Percentiles rank a stretch among this genome's conserved stretches.
phyloP scores from a whole-genome alignment of 306 rosid genomes.

The Ziziphus jujuba region DNA sequence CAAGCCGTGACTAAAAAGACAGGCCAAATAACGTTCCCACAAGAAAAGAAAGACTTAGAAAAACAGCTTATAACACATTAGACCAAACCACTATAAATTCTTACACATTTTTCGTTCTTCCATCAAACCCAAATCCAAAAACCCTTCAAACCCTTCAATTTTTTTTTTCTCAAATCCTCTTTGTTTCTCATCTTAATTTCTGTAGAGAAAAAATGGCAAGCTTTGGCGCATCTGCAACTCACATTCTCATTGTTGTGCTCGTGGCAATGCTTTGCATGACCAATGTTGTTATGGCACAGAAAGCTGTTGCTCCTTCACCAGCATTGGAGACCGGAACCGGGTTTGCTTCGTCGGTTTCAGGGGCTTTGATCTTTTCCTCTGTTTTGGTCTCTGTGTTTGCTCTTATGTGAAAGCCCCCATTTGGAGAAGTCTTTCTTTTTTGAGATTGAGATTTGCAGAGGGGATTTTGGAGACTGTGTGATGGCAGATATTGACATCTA shows the following conservation, averaged over 20 bases:
- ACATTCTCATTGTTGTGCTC: conserved; percentile 28
- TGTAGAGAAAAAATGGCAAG: conserved; percentile 35
- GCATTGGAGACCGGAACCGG: conserved; percentile 53
- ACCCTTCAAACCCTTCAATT: not conserved
- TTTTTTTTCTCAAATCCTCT: not conserved
- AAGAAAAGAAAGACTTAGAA: not conserved
- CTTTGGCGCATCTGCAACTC: conserved; percentile 17
- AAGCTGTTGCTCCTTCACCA: conserved; percentile 44
- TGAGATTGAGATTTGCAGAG: conserved; percentile 11
- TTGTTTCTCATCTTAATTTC: not conserved
- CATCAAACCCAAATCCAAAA: not conserved
- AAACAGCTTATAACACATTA: not conserved
- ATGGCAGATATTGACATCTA: too few relatives aligned
- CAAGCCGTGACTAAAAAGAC: conserved; percentile 16
- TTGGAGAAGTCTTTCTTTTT: conserved; percentile 3
- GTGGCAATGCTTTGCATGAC: conserved; percentile 29
- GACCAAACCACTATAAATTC: conserved; percentile 38
- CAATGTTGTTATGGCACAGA: conserved; percentile 36
- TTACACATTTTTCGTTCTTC: not conserved
- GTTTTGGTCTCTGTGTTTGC: conserved; percentile 46
- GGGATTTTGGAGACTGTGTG: not conserved
- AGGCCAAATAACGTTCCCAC: not conserved
- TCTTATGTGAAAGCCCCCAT: conserved; percentile 22
- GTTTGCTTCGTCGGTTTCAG: conserved; percentile 37
- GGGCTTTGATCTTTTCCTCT: conserved; percentile 30